Base-by-base conservation (phyloP, 352 stramenopile species). In the Pythium dissotocum region DNA sequence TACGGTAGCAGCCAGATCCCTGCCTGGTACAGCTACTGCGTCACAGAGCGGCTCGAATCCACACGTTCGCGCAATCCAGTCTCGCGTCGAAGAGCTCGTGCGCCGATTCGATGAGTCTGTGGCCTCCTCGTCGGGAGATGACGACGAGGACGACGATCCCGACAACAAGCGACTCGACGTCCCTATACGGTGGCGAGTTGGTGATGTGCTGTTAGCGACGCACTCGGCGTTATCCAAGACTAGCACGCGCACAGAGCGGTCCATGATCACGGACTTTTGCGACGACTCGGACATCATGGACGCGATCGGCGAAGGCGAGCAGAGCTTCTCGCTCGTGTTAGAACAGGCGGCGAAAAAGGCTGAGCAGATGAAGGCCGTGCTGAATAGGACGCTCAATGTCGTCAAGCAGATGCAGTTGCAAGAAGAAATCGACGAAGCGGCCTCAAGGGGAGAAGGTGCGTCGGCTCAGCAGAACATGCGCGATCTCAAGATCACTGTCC, bases 51-150 rank as follows among this genome's bases (percentile, higher is more conserved):
- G 61, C 1, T 53, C 46, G 2, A 87, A 87, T 33, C 76, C 82
- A 0, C 75, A 90, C 58, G 78, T 90, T 30, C 77, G 73, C 1
- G 84, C 82, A 28, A 93, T 93, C 66, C 84, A 89, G 69, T 83
- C 76, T 14, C 77, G 84, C 30, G 84, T 93, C 35, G 79, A 76
- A 6, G 84, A 90, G n/a, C 71, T 93, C 21, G 76, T 93, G 53
- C 82, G 84, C 12, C 76, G 74, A 5, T 93, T 85, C 58, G 79
- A 93, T 53, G 84, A 89, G 53, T 76, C 54, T 6, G 62, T 73
- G 54, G 67, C 57, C 1, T 24, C 66, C 62, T 54, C 58, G 42
- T n/a, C 65, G 7, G 38, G 64, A n/a, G 49, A 69, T 6, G 66
- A 79, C 16, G 42, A 70, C 1, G 51, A 73, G 52, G 75, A 77